Base-by-base conservation (phyloP, 805 yeast genomes). In the Candida michaelii region DNA sequence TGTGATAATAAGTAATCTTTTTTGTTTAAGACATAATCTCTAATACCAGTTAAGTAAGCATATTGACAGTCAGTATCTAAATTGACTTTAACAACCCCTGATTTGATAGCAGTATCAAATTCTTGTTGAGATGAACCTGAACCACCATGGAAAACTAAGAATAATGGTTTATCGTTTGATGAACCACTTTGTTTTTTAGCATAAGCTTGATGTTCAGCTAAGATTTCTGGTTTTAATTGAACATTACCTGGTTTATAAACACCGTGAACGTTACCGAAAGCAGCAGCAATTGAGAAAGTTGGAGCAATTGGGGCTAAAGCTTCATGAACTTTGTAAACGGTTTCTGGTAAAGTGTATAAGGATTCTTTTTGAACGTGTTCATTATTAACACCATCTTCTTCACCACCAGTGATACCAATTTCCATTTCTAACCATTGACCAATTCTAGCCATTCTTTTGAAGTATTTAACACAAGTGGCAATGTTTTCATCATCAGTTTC, bases 401-500 rank as follows among this genome's bases (percentile, higher is more conserved):
- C 99, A 84, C 99, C 99, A 77, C 99, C 99, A 69, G 99, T 93
- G 83, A 93, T 93, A 83, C 99, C 99, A 68, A 93, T 93, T 80
- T 93, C 99, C 99, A 93, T 93, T 82, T 93, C 99, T 68, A 93
- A 82, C 93, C 93, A 93, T 79, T 91, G 98, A 76, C 81, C 78
- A 82, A 91, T 78, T 76, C 86, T 89, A 69, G 95, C 74, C 83
- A 88, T 89, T 76, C 96, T 88, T 71, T 77, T 78, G 77, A 93
- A 91, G 83, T 93, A 93, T 76, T 88, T 84, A 72, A 73, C 95
- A 80, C 97, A 90, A 54, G 87, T 85, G 52, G 81, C 83, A 60
- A 93, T 91, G 86, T 93, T 93, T 77, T 86, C 95, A 53, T 89
- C 95, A 70, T 93, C 97, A 51, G 86, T 56, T 79, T 93, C 98